These are phyloP conservation scores for Plasmodium reichenowi DNA, from an alignment of 169 alveolate genomes.

Conservation along the genomic window DNA sequence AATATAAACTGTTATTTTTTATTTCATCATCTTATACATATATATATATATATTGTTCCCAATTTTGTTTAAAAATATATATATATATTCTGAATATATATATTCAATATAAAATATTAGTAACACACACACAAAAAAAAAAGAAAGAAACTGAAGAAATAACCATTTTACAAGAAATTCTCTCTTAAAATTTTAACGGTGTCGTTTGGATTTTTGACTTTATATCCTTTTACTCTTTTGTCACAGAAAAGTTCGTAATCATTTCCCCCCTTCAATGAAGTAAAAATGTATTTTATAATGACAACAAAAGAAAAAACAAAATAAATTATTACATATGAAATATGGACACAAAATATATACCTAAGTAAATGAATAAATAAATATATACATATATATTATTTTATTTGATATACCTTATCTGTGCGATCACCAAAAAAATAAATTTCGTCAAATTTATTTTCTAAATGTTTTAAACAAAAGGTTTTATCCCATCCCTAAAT, in stretches of 20 bases:
- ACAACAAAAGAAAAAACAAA: neutral
- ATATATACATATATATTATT: neutral
- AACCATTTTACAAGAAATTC: neutral
- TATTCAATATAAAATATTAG: too few relatives aligned
- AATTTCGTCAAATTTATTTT: constrained; percentile 89
- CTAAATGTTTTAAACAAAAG: constrained; percentile 89
- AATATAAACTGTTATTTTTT: too few relatives aligned
- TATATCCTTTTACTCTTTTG: constrained; percentile 93
- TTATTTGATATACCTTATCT: constrained; percentile 66
- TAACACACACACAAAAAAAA: too few relatives aligned
- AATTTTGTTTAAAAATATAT: too few relatives aligned
- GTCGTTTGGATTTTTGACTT: constrained; percentile 91
- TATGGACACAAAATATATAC: neutral
- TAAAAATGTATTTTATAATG: neutral
- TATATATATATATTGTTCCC: too few relatives aligned
- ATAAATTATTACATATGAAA: neutral
- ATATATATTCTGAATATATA: too few relatives aligned
- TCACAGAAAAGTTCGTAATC: constrained; percentile 94
- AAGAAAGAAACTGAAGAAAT: too few relatives aligned
- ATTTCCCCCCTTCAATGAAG: constrained; percentile 93
- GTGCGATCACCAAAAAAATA: constrained; percentile 96
- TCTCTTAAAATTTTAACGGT: constrained; percentile 83
- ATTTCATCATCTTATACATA: too few relatives aligned
- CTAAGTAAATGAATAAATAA: neutral
- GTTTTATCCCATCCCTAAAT: constrained; percentile 95